phyloP scores from a whole-genome alignment of 306 rosid species.

The Urtica urens region DNA sequence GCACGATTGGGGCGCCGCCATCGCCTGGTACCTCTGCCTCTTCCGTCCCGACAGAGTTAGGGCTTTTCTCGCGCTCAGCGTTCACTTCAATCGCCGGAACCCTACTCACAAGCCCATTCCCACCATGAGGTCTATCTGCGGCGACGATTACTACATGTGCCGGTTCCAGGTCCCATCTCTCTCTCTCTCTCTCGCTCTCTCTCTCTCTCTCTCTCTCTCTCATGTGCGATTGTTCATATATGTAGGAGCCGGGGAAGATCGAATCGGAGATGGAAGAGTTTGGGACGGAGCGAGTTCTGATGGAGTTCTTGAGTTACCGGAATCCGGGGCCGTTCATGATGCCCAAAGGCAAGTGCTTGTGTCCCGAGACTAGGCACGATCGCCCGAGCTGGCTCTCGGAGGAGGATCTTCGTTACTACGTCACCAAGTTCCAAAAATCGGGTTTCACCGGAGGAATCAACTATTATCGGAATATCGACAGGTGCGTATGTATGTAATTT shows the following conservation, averaged over 20 bases:
- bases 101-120: conserved; percentile 39
- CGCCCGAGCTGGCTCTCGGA: conserved; percentile 63
- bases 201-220: no score
- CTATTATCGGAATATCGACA: conserved; percentile 61
- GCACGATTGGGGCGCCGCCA: conserved; percentile 75
- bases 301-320: conserved; percentile 45
- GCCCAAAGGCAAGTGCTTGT: conserved; percentile 46
- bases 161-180: conserved; percentile 82
- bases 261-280: conserved; percentile 57
- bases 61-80: conserved; percentile 59
- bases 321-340: conserved; percentile 50
- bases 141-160: conserved; percentile 56
- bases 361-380: conserved; percentile 30
- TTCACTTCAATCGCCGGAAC: conserved; percentile 36
- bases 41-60: conserved; percentile 54
- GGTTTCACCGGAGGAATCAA: conserved; percentile 62
- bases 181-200: no score
- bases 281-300: conserved; percentile 47
- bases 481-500: conserved; percentile 19
- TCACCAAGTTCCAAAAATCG: conserved; percentile 34
- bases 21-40: conserved; percentile 54
- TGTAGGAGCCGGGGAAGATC: conserved; percentile 60
- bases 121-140: conserved; percentile 32
- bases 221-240: not conserved
- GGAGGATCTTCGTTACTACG: conserved; percentile 57